Conservation (phyloP, 2,329 filamentous ascomycete species). For the Whalleya microplaca region DNA sequence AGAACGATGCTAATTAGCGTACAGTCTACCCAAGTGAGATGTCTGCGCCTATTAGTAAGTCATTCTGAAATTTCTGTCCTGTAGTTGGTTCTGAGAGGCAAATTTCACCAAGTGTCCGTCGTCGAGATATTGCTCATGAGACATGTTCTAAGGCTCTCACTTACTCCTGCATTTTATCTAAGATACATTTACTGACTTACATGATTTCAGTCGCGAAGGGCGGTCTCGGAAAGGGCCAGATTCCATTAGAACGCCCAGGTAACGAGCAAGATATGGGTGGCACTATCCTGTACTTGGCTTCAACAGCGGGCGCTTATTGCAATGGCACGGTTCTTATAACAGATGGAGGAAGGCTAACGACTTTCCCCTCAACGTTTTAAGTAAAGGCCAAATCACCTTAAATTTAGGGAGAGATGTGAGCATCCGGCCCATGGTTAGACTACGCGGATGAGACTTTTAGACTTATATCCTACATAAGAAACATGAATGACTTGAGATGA, state of each 20-base stretch:
- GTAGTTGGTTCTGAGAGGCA: too few species aligned
- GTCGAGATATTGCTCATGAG: background rate
- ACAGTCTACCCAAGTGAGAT: constrained; percentile 65
- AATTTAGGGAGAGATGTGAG: too few species aligned
- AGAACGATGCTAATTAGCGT: constrained; percentile 13
- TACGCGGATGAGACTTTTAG: background rate
- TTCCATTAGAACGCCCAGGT: constrained; percentile 64
- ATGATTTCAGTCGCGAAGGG: constrained; percentile 38
- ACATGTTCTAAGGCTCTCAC: background rate
- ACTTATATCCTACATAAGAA: too few species aligned
- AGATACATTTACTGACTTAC: background rate
- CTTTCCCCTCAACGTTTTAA: constrained; percentile 59
- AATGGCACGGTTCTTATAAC: constrained; percentile 66
- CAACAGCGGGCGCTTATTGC: constrained; percentile 65
- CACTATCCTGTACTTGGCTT: constrained; percentile 66
- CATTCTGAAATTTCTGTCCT: too few species aligned
- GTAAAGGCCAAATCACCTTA: background rate
- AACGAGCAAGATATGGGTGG: constrained; percentile 67
- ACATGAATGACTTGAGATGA: too few species aligned
- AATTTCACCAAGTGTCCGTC: background rate
- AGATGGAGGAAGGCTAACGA: constrained; percentile 65
- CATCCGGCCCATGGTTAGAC: background rate
- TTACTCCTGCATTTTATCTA: background rate
- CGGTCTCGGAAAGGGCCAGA: constrained; percentile 45
- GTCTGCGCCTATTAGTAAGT: constrained; percentile 48